Percentiles rank a stretch among this genome's conserved stretches.
Evolutionary conservation across 2,329 filamentous ascomycete species (phyloP).

Genomic region (Xylariaceae sp.): DNA sequence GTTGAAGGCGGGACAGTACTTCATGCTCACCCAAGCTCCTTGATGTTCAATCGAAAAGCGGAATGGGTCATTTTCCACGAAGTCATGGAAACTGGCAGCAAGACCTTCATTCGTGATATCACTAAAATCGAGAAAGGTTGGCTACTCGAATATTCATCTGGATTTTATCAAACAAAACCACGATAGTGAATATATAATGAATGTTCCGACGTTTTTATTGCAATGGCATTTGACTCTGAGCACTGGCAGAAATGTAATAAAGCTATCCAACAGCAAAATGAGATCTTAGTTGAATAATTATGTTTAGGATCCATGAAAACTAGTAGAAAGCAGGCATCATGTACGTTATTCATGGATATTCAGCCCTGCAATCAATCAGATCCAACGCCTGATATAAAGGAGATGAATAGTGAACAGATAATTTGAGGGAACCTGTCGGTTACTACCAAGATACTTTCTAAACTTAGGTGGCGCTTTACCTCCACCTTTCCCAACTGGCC

Average conservation of each 20-base stretch:
- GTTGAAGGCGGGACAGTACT: constrained; percentile 80
- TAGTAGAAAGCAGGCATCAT: too few species aligned
- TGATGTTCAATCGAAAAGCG: constrained; percentile 96
- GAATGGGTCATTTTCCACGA: constrained; percentile 98
- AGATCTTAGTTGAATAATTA: too few species aligned
- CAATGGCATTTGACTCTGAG: background rate
- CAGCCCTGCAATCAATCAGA: too few species aligned
- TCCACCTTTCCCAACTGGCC: too few species aligned
- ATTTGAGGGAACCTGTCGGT: too few species aligned
- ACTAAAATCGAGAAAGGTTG: constrained; percentile 95
- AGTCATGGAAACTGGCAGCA: constrained; percentile 84
- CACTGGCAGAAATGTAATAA: constrained; percentile 5
- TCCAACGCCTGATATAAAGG: too few species aligned
- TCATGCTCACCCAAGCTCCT: constrained; percentile 86
- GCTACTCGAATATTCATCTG: constrained; percentile 85
- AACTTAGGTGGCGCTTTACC: too few species aligned
- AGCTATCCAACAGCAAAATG: constrained; percentile 6
- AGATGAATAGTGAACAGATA: too few species aligned
- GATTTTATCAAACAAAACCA: constrained; percentile 72
- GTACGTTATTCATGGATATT: too few species aligned
- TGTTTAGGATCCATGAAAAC: too few species aligned
- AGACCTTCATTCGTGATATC: constrained; percentile 88
- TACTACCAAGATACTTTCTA: too few species aligned
- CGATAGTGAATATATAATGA: constrained; percentile 16
- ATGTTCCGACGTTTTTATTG: background rate